Conservation (phyloP, 306 rosid genomes). For the Casuarina equisetifolia region DNA sequence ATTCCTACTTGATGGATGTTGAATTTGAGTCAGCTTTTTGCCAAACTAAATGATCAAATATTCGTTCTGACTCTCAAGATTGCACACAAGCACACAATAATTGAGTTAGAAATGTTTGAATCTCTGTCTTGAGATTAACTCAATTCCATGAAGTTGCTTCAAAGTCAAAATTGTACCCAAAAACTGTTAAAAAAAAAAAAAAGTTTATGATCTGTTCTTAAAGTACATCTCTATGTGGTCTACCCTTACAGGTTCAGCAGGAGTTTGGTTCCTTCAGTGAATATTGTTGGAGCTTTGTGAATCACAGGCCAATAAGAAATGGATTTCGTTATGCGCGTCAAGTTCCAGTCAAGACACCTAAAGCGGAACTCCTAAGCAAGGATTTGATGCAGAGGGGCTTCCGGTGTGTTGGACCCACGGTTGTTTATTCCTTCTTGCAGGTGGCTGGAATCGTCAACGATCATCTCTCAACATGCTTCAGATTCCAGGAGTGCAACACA, state of each 20-base stretch:
- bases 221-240: conserved; percentile 8
- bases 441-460: conserved; percentile 81
- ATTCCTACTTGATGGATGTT: neutral
- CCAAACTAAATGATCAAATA: neutral
- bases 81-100: neutral
- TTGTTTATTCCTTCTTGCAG: conserved; percentile 89
- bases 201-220: no score
- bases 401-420: conserved; percentile 92
- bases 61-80: conserved; percentile 3
- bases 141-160: neutral
- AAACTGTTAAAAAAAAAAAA: no score
- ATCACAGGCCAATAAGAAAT: conserved; percentile 60
- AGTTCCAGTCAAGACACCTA: conserved; percentile 85
- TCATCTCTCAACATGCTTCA: conserved; percentile 70
- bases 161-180: neutral
- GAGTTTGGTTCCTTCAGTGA: conserved; percentile 88
- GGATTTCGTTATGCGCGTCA: conserved; percentile 72
- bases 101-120: neutral
- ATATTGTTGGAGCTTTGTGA: conserved; percentile 89
- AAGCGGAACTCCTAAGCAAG: conserved; percentile 83
- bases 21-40: neutral
- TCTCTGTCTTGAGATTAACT: neutral
- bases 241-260: conserved; percentile 52
- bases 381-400: conserved; percentile 92
- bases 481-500: conserved; percentile 51